phyloP scores from a whole-genome alignment of 257 asterid species.

The Forsythia viridissima region DNA sequence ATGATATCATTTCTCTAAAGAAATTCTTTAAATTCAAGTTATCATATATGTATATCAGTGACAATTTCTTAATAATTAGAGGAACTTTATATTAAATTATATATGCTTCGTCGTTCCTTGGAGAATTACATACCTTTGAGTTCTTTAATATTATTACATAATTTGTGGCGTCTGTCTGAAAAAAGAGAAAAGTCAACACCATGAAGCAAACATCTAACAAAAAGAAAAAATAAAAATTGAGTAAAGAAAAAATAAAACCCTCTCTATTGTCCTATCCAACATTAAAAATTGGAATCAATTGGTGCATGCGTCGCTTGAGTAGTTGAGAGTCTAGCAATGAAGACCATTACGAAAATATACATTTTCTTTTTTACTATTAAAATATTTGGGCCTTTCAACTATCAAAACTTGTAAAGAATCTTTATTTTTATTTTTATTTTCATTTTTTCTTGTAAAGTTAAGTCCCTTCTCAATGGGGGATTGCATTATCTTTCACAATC shows the following conservation, averaged over 20 bases:
- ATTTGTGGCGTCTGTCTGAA: not conserved
- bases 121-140: not conserved
- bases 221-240: not conserved
- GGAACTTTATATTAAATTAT: too few species aligned
- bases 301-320: constrained; percentile 14
- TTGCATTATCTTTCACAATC: not conserved
- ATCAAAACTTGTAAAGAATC: not conserved
- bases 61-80: too few species aligned
- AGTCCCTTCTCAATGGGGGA: not conserved
- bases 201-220: not conserved
- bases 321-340: constrained; percentile 13
- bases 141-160: not conserved
- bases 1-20: too few species aligned
- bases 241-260: not conserved
- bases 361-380: not conserved
- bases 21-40: too few species aligned
- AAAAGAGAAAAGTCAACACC: not conserved
- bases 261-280: not conserved
- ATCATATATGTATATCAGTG: too few species aligned
- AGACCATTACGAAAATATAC: constrained; percentile 3
- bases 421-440: too few species aligned
- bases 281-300: constrained; percentile 13
- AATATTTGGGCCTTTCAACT: not conserved
- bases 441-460: too few species aligned
- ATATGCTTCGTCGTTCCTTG: too few species aligned